These are phyloP conservation scores for Clavaria fumosa DNA, from an alignment of 768 basidiomycete species.

Conservation along the genomic window DNA sequence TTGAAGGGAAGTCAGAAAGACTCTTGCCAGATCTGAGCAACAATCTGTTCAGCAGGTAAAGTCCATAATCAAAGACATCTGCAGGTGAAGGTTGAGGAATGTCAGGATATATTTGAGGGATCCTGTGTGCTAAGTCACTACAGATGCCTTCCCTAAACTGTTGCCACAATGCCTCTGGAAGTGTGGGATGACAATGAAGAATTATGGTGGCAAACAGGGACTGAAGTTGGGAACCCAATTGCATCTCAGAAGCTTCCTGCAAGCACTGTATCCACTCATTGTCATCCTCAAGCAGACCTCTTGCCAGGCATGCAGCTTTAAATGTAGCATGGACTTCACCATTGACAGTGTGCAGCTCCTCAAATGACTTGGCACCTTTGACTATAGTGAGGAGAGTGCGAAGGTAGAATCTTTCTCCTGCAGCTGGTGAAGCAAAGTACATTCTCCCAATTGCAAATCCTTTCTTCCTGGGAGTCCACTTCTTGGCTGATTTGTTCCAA, in stretches of 20 bases:
- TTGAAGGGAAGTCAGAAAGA: slow-evolving; percentile 14
- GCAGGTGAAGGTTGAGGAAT: slow-evolving; percentile 1
- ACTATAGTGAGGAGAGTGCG: slow-evolving; percentile 24
- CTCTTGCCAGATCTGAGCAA: slow-evolving; percentile 14
- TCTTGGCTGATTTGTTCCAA: slow-evolving; percentile 9
- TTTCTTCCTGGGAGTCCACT: slow-evolving; percentile 7
- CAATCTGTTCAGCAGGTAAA: slow-evolving; percentile 16
- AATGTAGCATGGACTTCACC: slow-evolving; percentile 18
- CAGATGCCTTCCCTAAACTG: slow-evolving; percentile 21
- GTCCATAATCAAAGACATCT: slow-evolving; percentile 24
- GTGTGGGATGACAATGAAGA: slow-evolving; percentile 17
- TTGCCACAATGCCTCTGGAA: slow-evolving; percentile 23
- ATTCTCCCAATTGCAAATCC: slow-evolving; percentile 19
- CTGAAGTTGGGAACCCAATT: slow-evolving; percentile 21
- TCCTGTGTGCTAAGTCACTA: slow-evolving; percentile 22
- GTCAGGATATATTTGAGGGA: neutral
- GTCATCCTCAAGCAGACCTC: slow-evolving; percentile 31
- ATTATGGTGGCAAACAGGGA: slow-evolving; percentile 29
- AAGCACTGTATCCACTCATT: slow-evolving; percentile 30
- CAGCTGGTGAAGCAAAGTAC: slow-evolving; percentile 16
- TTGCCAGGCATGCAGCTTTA: slow-evolving; percentile 24
- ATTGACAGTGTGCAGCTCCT: slow-evolving; percentile 16
- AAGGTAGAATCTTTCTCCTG: slow-evolving; percentile 26
- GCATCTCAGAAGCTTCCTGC: slow-evolving; percentile 24
- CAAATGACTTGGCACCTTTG: slow-evolving; percentile 18